Base-by-base conservation (phyloP, 164 flowering plant genomes). In the Umbilicus rupestris region DNA sequence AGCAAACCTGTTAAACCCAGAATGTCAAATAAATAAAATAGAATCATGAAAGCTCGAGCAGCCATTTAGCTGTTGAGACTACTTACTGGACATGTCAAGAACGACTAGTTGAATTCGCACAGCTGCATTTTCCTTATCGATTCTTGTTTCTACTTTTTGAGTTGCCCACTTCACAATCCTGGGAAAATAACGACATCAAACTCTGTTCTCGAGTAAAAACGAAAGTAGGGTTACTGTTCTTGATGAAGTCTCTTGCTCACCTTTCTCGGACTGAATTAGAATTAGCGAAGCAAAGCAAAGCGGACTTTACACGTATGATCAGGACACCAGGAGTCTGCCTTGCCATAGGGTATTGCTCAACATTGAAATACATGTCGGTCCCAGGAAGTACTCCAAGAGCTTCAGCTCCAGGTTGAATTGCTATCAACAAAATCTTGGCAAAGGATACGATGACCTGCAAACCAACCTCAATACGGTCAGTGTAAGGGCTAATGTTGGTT, bases 71-170 rank as follows among this genome's bases (percentile, higher is more conserved):
- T n/a, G 8, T 60, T 31, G 12, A 46, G 30, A 63, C 16, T 39
- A 73, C 84, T 76, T 77, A 84, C 93, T 77, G 4, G 89, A 83
- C 76, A 85, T 71, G 74, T 89, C 96, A 39, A 89, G 84, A 62
- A 89, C 65, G 50, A 86, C 70, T 12, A 76, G 75, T 63, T 73
- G 80, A 66, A 72, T 64, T 11, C 62, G 62, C 30, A 29, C 70
- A 44, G 68, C 65, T 9, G 63, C 71, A 42, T 66, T 64, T 41
- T 39, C 77, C 16, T 65, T 75, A 15, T 6, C 22, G 52, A 46
- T 45, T n/a, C 66, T 63, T n/a, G 63, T 70, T 10, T 52, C 65
- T 22, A 67, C 71, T 57, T 74, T 79, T 0, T 76, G 79, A 22
- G 37, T 42, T 35, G 75, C 70, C 80, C 75, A 74, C 55, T 62